Evolutionary conservation across 257 asterid genomes (phyloP).

Genomic region (Gentiana straminea): DNA sequence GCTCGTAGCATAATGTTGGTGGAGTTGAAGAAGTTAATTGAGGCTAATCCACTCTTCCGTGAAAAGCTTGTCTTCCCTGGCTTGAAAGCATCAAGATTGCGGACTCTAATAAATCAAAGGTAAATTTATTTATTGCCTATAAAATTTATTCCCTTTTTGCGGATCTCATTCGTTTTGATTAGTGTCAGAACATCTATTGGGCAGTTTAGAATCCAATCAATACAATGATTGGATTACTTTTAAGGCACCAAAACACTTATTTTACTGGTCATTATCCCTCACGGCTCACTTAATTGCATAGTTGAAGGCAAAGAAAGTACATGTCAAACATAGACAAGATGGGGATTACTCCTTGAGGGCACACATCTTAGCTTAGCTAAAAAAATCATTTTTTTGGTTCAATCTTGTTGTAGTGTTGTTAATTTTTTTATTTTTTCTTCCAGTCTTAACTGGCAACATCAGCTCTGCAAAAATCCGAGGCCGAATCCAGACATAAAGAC

Average conservation of each 20-base stretch:
- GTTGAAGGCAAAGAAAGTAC: no score
- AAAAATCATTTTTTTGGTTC: no score
- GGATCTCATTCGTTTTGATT: background rate
- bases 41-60: slow-evolving; percentile 96
- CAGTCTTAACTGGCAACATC: slow-evolving; percentile 99
- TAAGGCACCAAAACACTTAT: no score
- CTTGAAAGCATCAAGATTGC: slow-evolving; percentile 80
- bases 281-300: no score
- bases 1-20: slow-evolving; percentile 95
- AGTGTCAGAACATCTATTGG: no score
- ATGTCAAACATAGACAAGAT: no score
- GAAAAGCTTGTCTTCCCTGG: slow-evolving; percentile 91
- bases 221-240: no score
- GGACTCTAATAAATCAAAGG: slow-evolving; percentile 95
- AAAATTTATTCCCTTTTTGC: background rate
- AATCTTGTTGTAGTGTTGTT: background rate
- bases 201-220: no score
- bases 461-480: slow-evolving; percentile 92
- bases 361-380: no score
- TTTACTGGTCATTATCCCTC: no score
- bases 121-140: slow-evolving; percentile 9
- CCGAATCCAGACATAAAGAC: slow-evolving; percentile 94
- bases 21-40: slow-evolving; percentile 87
- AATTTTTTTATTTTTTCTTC: slow-evolving; percentile 12
- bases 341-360: no score